Evolutionary conservation across 352 stramenopile genomes (phyloP).

Genomic region (Pilasporangium apinafurcum): DNA sequence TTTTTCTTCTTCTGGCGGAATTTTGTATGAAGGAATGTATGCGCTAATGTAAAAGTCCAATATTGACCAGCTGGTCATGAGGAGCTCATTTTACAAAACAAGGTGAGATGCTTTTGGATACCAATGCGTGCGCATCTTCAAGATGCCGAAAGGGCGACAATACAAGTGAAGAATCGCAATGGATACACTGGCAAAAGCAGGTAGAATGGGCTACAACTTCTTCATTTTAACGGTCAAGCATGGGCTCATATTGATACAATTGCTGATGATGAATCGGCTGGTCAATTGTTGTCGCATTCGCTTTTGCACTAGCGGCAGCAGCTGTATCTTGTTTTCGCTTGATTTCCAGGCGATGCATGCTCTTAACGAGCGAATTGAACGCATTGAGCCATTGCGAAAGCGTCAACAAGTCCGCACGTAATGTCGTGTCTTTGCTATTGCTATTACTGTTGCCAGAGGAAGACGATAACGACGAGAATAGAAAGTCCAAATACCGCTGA

Average conservation of each 20-base stretch:
- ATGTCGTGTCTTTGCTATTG: constrained; percentile 24
- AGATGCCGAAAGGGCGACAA: no score
- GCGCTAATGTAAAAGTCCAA: no score
- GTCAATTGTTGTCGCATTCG: neutral
- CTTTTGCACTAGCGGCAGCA: constrained; percentile 2
- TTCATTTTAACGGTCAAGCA: no score
- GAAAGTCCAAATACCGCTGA: constrained; percentile 48
- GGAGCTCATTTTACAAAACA: no score
- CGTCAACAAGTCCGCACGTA: constrained; percentile 46
- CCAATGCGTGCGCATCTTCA: no score
- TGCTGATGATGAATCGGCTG: constrained; percentile 5
- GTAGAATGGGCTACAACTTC: no score
- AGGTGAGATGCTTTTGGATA: no score
- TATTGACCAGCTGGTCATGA: no score
- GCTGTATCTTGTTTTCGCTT: constrained; percentile 34
- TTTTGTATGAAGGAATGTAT: no score
- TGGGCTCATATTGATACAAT: constrained; percentile 10
- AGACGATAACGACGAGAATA: constrained; percentile 23
- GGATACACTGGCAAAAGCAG: no score
- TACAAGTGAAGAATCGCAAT: no score
- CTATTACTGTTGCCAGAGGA: constrained; percentile 1
- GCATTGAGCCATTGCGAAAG: constrained; percentile 55
- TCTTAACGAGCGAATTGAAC: constrained; percentile 52
- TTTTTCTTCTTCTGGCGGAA: no score
- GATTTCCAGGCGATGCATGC: constrained; percentile 41